Conservation (phyloP, 1,284 basidiomycete genomes). For the Malassezia psittaci region DNA sequence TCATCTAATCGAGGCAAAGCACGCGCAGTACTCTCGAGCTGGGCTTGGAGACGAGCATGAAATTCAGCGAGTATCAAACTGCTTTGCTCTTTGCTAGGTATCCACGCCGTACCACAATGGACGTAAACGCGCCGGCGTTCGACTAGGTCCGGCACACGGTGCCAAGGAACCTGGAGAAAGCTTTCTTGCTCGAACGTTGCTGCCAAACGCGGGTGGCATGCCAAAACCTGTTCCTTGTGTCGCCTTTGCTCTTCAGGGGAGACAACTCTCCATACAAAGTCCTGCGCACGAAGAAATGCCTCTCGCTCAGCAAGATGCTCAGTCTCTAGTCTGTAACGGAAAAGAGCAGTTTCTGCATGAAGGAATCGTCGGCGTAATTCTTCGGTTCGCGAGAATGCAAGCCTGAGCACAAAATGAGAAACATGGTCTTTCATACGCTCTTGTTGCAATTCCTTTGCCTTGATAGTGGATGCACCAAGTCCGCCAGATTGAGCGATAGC, state of each 20-base stretch:
- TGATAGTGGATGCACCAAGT: slow-evolving; percentile 48
- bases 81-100: slow-evolving; percentile 69
- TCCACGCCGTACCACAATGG: slow-evolving; percentile 75
- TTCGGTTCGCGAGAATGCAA: slow-evolving; percentile 92
- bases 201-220: slow-evolving; percentile 32
- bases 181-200: slow-evolving; percentile 52
- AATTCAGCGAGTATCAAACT: slow-evolving; percentile 86
- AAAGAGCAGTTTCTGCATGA: slow-evolving; percentile 75
- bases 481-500: slow-evolving; percentile 49
- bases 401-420: slow-evolving; percentile 83
- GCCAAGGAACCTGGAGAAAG: slow-evolving; percentile 75
- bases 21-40: slow-evolving; percentile 80
- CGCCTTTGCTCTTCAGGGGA: slow-evolving; percentile 55
- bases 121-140: slow-evolving; percentile 73
- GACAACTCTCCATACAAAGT: slow-evolving; percentile 71
- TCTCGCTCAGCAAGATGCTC: slow-evolving; percentile 59
- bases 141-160: slow-evolving; percentile 81
- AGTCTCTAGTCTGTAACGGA: slow-evolving; percentile 69
- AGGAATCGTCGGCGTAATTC: slow-evolving; percentile 81
- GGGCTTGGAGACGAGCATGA: slow-evolving; percentile 61
- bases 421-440: slow-evolving; percentile 79
- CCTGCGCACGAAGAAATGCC: slow-evolving; percentile 63
- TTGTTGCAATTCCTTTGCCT: slow-evolving; percentile 50
- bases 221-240: slow-evolving; percentile 54
- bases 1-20: slow-evolving; percentile 87